These are phyloP conservation scores for Tylopilus rubrobrunneus DNA, from an alignment of 768 basidiomycete genomes.

Conservation along the genomic window DNA sequence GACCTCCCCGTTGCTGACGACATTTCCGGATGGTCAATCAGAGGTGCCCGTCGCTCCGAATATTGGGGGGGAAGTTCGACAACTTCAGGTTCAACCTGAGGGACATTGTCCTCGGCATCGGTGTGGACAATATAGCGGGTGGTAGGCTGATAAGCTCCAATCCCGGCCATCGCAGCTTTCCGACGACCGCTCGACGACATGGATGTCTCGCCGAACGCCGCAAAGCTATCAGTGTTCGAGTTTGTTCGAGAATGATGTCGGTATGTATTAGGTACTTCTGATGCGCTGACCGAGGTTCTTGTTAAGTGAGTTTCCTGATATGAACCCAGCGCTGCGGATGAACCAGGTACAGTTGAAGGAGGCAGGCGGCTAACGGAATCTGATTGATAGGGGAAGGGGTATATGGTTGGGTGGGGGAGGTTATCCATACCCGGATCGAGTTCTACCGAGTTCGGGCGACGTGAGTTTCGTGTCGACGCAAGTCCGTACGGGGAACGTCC, in stretches of 20 bases:
- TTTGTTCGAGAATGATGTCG: constrained; percentile 15
- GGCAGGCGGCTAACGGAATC: constrained; percentile 16
- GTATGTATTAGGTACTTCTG: constrained; percentile 3
- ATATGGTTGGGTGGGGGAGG: constrained; percentile 33
- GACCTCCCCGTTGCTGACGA: constrained; percentile 8
- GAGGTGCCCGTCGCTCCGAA: constrained; percentile 43
- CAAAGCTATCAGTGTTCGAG: constrained; percentile 21
- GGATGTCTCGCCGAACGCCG: constrained; percentile 21
- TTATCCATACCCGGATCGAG: constrained; percentile 25
- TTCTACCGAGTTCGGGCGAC: constrained; percentile 37
- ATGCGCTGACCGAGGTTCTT: constrained; percentile 6
- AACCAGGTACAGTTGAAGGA: constrained; percentile 8
- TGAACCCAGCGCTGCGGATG: neutral
- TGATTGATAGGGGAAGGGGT: constrained; percentile 31
- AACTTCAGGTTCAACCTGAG: constrained; percentile 46
- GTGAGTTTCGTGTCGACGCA: constrained; percentile 25
- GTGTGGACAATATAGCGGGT: constrained; percentile 65
- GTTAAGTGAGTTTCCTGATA: constrained; percentile 5
- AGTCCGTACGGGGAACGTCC: constrained; percentile 28
- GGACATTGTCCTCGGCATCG: constrained; percentile 56
- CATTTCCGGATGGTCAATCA: neutral
- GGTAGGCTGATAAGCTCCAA: constrained; percentile 35
- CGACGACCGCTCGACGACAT: constrained; percentile 40
- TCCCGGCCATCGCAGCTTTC: constrained; percentile 56
- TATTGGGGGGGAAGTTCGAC: constrained; percentile 79